Conservation (phyloP, 177 flowering plant species). For the Vitis hybrid region DNA sequence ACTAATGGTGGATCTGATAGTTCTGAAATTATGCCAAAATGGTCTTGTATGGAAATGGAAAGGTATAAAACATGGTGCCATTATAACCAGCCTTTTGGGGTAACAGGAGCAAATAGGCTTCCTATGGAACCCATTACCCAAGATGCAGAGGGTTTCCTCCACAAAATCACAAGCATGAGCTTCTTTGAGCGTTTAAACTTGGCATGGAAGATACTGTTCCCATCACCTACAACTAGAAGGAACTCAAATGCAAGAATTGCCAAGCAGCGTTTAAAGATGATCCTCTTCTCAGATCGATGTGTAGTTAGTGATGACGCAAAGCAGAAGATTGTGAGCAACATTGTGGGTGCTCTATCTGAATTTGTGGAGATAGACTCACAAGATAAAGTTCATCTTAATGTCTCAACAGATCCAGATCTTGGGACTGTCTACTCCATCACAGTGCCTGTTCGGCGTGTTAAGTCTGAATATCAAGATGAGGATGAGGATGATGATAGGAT, state of each 20-base stretch:
- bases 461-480: slow-evolving; percentile 63
- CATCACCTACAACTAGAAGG: slow-evolving; percentile 49
- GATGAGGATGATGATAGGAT: slow-evolving; percentile 64
- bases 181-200: slow-evolving; percentile 82
- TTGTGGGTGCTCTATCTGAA: slow-evolving; percentile 79
- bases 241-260: slow-evolving; percentile 86
- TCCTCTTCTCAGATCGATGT: slow-evolving; percentile 95
- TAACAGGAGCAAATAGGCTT: slow-evolving; percentile 35
- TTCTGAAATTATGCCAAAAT: slow-evolving; percentile 32
- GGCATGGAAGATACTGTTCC: slow-evolving; percentile 95
- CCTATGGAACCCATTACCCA: slow-evolving; percentile 42
- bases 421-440: slow-evolving; percentile 94
- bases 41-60: slow-evolving; percentile 24
- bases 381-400: slow-evolving; percentile 90
- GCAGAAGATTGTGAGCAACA: slow-evolving; percentile 72
- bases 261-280: slow-evolving; percentile 93
- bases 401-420: slow-evolving; percentile 76
- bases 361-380: slow-evolving; percentile 94
- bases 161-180: slow-evolving; percentile 70
- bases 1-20: slow-evolving; percentile 32
- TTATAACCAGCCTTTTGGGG: slow-evolving; percentile 31
- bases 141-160: slow-evolving; percentile 69
- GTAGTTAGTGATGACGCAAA: slow-evolving; percentile 96
- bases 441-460: slow-evolving; percentile 89
- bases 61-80: slow-evolving; percentile 25